A percentile compares a stretch with the other conserved stretches of the same genome.
Evolutionary conservation across 768 basidiomycete genomes (phyloP).

Genomic region (Tulasnella sp.): DNA sequence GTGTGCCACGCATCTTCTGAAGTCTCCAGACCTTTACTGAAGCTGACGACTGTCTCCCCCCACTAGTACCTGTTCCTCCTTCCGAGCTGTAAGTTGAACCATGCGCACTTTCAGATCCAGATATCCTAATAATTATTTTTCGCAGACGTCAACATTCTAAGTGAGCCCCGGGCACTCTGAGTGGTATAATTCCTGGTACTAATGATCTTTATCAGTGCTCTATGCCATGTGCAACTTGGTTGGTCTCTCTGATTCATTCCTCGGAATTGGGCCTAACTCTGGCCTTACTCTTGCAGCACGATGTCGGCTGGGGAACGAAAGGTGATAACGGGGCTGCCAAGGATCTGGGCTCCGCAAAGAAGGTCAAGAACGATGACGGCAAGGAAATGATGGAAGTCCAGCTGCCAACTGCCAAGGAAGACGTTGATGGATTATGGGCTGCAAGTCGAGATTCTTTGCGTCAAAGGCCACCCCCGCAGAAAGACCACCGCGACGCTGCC

Average conservation of each 20-base stretch:
- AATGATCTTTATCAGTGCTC: slow-evolving; percentile 47
- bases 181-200: slow-evolving; percentile 22
- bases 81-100: slow-evolving; percentile 47
- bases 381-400: slow-evolving; percentile 84
- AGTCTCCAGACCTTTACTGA: neutral
- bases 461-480: slow-evolving; percentile 59
- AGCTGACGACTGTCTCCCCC: neutral
- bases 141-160: slow-evolving; percentile 71
- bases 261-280: neutral
- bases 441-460: slow-evolving; percentile 66
- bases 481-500: slow-evolving; percentile 75
- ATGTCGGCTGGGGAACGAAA: slow-evolving; percentile 60
- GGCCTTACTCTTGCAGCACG: slow-evolving; percentile 35
- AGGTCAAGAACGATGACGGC: slow-evolving; percentile 74
- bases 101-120: neutral
- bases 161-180: slow-evolving; percentile 33
- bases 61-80: slow-evolving; percentile 79
- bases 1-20: neutral
- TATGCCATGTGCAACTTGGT: slow-evolving; percentile 69
- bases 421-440: slow-evolving; percentile 80
- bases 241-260: neutral
- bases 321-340: slow-evolving; percentile 83
- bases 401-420: slow-evolving; percentile 70
- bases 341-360: slow-evolving; percentile 86
- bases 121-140: neutral